Conservation (phyloP, 2,329 filamentous ascomycete species). For the Fusarium lyarnte region DNA sequence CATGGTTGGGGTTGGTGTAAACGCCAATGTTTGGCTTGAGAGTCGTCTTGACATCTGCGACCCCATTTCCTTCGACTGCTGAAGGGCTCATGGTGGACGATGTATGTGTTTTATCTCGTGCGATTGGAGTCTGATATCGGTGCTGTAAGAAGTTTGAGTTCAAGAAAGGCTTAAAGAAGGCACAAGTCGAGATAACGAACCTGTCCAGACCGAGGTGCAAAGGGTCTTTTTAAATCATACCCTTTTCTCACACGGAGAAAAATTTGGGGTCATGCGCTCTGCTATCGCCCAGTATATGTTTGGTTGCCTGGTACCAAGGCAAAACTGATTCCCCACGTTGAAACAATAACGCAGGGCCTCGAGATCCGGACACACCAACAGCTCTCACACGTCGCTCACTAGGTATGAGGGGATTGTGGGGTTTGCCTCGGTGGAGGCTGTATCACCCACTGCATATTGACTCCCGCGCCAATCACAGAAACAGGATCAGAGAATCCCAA, state of each 20-base stretch:
- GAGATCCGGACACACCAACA: conserved; percentile 31
- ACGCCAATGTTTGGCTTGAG: conserved; percentile 91
- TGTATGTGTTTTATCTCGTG: conserved; percentile 16
- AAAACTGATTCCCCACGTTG: conserved; percentile 44
- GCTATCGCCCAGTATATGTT: conserved; percentile 40
- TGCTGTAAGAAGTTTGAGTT: conserved; percentile 16
- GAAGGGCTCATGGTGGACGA: conserved; percentile 49
- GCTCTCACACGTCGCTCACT: conserved; percentile 28
- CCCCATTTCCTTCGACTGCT: conserved; percentile 43
- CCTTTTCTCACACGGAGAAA: conserved; percentile 33
- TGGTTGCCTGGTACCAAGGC: conserved; percentile 41
- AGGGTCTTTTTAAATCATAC: conserved; percentile 37
- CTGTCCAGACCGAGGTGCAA: conserved; percentile 25
- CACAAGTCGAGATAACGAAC: conserved; percentile 27
- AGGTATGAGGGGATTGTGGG: conserved; percentile 40
- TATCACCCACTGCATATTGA: conserved; percentile 39
- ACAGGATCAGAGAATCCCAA: conserved; percentile 22
- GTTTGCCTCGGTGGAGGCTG: conserved; percentile 39
- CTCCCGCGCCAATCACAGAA: conserved; percentile 46
- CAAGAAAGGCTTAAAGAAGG: conserved; percentile 11
- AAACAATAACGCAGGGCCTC: conserved; percentile 29
- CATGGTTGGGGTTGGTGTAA: conserved; percentile 92
- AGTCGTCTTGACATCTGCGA: conserved; percentile 39
- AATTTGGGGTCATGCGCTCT: conserved; percentile 45
- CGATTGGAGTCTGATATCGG: conserved; percentile 11